Conservation (phyloP, 306 rosid species). For the Begonia fuchsioides region DNA sequence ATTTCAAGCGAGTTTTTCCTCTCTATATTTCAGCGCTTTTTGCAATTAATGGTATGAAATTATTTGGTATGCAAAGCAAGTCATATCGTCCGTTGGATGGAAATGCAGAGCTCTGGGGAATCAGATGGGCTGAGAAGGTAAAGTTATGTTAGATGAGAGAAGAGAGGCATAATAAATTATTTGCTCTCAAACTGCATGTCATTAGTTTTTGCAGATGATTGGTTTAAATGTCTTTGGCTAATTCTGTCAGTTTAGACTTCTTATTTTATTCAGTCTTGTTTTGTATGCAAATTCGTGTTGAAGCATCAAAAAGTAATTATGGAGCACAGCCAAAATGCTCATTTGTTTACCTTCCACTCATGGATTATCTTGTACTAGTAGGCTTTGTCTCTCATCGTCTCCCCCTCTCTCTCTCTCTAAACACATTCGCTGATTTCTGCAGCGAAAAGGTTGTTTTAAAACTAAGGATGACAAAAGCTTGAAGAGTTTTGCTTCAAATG, state of each 20-base stretch:
- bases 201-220: not conserved
- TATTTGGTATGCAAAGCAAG: not conserved
- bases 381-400: slow-evolving; percentile 26
- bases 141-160: not conserved
- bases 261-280: not conserved
- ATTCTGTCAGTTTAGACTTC: not conserved
- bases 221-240: no score
- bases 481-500: no score
- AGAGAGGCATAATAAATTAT: not conserved
- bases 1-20: not conserved
- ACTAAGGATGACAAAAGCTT: not conserved
- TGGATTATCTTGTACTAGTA: slow-evolving; percentile 26
- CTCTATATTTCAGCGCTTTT: not conserved
- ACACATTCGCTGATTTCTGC: no score
- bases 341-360: slow-evolving; percentile 38
- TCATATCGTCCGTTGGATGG: no score
- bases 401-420: slow-evolving; percentile 9
- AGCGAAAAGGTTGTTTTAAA: slow-evolving; percentile 5
- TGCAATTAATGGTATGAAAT: not conserved
- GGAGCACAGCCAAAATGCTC: slow-evolving; percentile 35
- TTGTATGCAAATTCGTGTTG: no score
- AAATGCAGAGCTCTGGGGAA: no score
- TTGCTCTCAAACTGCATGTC: not conserved
- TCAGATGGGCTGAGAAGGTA: no score
- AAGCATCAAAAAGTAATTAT: no score